Evolutionary conservation across 805 yeast genomes (phyloP).

Genomic region (Wickerhamiella occidentalis): DNA sequence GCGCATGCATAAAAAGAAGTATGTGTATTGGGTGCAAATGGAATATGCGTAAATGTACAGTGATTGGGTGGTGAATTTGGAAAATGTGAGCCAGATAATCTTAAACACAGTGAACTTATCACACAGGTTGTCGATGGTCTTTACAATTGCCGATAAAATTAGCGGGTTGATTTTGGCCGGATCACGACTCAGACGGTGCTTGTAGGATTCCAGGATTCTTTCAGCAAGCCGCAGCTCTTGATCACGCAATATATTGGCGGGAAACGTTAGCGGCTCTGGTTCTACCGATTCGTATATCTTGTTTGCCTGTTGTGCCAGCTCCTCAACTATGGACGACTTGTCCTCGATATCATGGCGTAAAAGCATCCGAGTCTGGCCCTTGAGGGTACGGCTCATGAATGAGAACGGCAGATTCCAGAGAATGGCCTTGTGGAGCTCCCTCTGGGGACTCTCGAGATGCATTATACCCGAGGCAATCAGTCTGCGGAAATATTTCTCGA

Average conservation of each 20-base stretch:
- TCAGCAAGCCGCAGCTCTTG: slow-evolving; percentile 6
- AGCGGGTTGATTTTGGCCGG: not conserved
- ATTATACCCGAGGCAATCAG: slow-evolving; percentile 79
- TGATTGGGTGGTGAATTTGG: not conserved
- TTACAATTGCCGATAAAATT: not conserved
- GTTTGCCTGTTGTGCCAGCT: not conserved
- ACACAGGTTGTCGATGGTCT: not conserved
- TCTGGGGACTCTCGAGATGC: slow-evolving; percentile 39
- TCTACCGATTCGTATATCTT: not conserved
- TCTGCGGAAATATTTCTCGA: slow-evolving; percentile 61
- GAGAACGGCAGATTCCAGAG: slow-evolving; percentile 32
- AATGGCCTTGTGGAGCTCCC: slow-evolving; percentile 34
- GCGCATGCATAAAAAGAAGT: slow-evolving; percentile 8
- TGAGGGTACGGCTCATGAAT: slow-evolving; percentile 14
- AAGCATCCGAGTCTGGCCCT: slow-evolving; percentile 17
- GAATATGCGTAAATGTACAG: slow-evolving; percentile 5
- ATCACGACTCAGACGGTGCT: not conserved
- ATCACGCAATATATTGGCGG: not conserved
- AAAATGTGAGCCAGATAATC: slow-evolving; percentile 3
- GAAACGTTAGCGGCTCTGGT: not conserved
- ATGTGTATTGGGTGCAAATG: slow-evolving; percentile 2
- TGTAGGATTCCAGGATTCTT: not conserved
- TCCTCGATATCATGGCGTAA: slow-evolving; percentile 8
- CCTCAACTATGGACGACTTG: not conserved
- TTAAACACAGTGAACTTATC: slow-evolving; percentile 6